A percentile compares a stretch with the other conserved stretches of the same genome.
phyloP scores from a whole-genome alignment of 1,284 basidiomycete species.

The Pseudomicrostroma phylloplanum region DNA sequence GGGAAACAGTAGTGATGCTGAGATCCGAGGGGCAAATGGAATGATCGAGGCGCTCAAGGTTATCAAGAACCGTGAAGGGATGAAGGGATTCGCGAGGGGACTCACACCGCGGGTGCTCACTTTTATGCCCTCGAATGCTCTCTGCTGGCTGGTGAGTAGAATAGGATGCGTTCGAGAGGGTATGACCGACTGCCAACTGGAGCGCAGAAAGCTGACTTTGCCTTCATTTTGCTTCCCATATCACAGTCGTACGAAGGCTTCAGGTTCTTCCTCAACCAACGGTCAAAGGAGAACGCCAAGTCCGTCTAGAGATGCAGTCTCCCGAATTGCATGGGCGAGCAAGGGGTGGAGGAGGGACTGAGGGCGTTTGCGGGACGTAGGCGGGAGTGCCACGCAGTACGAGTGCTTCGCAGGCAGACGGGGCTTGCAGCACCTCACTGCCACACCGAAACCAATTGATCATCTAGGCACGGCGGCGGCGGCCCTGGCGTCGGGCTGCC shows the following conservation, averaged over 20 bases:
- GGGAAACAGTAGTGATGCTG: slow-evolving; percentile 71
- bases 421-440: no score
- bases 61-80: slow-evolving; percentile 77
- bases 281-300: slow-evolving; percentile 10
- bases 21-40: slow-evolving; percentile 75
- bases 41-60: slow-evolving; percentile 84
- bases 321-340: no score
- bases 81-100: slow-evolving; percentile 78
- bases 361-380: no score
- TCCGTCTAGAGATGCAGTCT: neutral
- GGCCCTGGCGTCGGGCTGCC: no score
- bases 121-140: slow-evolving; percentile 91
- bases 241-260: slow-evolving; percentile 46
- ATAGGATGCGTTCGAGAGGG: neutral
- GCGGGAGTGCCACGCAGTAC: no score
- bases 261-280: slow-evolving; percentile 44
- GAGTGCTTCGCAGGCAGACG: no score
- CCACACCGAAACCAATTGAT: no score
- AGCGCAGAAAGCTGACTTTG: no score
- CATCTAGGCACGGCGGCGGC: no score
- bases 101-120: slow-evolving; percentile 86
- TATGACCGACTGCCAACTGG: no score
- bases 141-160: slow-evolving; percentile 73
- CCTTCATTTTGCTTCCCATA: neutral
- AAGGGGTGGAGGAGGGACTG: no score